Base-by-base conservation (phyloP, 2,329 filamentous ascomycete species). In the Didymella arachidicola region DNA sequence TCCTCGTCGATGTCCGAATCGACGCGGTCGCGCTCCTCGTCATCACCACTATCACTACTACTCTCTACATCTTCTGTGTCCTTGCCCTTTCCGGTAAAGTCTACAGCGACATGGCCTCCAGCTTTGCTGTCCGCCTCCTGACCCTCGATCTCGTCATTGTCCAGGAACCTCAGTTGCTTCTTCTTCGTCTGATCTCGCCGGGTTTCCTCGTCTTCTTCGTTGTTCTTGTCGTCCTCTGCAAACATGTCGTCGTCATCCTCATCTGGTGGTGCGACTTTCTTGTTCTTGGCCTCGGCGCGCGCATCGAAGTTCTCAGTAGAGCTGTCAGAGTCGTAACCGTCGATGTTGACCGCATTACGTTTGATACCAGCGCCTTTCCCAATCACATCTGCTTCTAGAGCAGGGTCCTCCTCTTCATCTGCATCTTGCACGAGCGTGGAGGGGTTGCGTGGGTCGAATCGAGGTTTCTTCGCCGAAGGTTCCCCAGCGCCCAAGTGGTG, bases 371-470 rank as follows among this genome's bases (percentile, higher is more conserved):
- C 86, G 18, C 87, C 84, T 51, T 84, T 85, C 16, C 93, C 93
- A 64, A 98, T 97, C 38, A 97, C 93, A 73, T 98, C 95, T 22
- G 93, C 92, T 49, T 96, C 92, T 8, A 99, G 85, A 27, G 94
- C 85, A 0, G 87, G 86, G 68, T 93, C 87, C 64, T 90, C 90
- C 43, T 91, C 87, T 63, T 91, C 89, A 2, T 86, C 85, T 2
- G 87, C 90, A 74, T 96, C 92, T 1, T 93, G 88, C 2, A 92
- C 94, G 4, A 99, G 86, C 0, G 91, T 93, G 16, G 93, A 97
- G 3, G 95, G 95, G 74, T 99, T 98, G 65, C 95, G 92, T 52
- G 95, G 82, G 77, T 99, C 95, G 78, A 99, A 99, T 72, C 91
- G 92, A 59, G 92, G 90, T 73, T 93, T 93, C 76, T 96, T 96